Evolutionary conservation across 2,329 filamentous ascomycete species (phyloP).

Genomic region (Xylogone sp.): DNA sequence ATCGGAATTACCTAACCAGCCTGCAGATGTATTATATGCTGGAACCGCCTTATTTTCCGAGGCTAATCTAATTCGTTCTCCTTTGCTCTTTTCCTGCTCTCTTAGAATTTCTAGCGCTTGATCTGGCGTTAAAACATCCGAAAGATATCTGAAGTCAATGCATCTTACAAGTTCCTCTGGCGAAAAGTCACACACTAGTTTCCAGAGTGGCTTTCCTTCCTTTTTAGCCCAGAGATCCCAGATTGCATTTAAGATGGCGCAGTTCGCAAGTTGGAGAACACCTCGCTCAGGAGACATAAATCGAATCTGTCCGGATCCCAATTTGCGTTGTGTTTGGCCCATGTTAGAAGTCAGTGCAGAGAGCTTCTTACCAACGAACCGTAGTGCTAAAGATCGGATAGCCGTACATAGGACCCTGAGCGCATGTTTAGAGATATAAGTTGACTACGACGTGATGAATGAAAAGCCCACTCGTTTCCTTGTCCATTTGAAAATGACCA

Average conservation of each 20-base stretch:
- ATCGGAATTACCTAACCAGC: conserved; percentile 84
- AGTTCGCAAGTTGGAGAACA: conserved; percentile 83
- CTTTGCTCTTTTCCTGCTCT: conserved; percentile 63
- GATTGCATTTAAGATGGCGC: conserved; percentile 79
- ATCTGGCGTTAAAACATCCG: conserved; percentile 77
- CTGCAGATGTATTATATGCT: conserved; percentile 82
- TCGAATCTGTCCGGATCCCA: conserved; percentile 87
- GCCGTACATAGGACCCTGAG: conserved; percentile 35
- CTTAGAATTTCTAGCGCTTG: conserved; percentile 70
- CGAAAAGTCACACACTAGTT: conserved; percentile 80
- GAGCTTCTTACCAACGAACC: conserved; percentile 71
- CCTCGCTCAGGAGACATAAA: conserved; percentile 93
- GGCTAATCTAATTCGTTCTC: conserved; percentile 65
- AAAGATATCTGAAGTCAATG: conserved; percentile 90
- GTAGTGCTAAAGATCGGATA: conserved; percentile 72
- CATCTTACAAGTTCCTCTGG: conserved; percentile 79
- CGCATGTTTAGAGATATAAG: conserved; percentile 63
- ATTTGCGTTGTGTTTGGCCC: conserved; percentile 85
- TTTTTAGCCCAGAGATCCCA: conserved; percentile 91
- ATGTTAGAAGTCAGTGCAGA: conserved; percentile 74
- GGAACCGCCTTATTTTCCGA: conserved; percentile 70
- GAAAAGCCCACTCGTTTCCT: conserved; percentile 62
- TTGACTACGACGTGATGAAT: background rate
- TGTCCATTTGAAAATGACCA: conserved; percentile 77
- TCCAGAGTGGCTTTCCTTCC: conserved; percentile 81